Conservation (phyloP, 2,329 filamentous ascomycete species). For the Beauveria brongniartii region DNA sequence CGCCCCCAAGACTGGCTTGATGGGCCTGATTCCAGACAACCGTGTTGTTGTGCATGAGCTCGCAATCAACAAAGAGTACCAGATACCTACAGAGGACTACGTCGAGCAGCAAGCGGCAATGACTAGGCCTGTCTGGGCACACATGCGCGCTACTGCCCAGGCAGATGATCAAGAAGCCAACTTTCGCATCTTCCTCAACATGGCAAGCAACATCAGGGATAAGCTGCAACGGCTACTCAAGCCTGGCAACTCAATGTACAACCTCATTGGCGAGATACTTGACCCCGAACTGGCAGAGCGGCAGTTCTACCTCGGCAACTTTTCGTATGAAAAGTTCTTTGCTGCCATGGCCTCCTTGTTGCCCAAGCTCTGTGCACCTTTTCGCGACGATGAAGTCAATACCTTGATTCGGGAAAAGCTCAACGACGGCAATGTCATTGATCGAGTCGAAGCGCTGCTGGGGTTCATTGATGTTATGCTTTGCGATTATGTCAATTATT, state of each 20-base stretch:
- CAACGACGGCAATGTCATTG: slow-evolving; percentile 56
- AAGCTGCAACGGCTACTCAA: slow-evolving; percentile 67
- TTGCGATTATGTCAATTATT: slow-evolving; percentile 75
- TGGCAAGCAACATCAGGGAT: slow-evolving; percentile 61
- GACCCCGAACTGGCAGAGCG: slow-evolving; percentile 63
- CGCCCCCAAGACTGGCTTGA: slow-evolving; percentile 31
- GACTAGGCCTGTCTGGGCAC: slow-evolving; percentile 43
- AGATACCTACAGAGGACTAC: slow-evolving; percentile 55
- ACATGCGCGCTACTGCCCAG: slow-evolving; percentile 56
- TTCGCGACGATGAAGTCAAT: slow-evolving; percentile 70
- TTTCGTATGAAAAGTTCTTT: slow-evolving; percentile 78
- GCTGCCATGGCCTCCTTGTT: slow-evolving; percentile 65
- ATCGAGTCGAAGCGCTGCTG: slow-evolving; percentile 67
- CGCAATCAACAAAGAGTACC: slow-evolving; percentile 70
- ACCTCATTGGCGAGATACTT: slow-evolving; percentile 64
- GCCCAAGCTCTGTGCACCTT: slow-evolving; percentile 72
- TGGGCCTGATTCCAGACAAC: slow-evolving; percentile 60
- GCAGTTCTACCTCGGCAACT: slow-evolving; percentile 63
- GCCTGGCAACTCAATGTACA: slow-evolving; percentile 64
- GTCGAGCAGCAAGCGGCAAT: slow-evolving; percentile 46
- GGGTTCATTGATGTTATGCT: slow-evolving; percentile 70
- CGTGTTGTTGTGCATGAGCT: slow-evolving; percentile 70
- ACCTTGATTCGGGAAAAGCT: slow-evolving; percentile 56
- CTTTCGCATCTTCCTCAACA: slow-evolving; percentile 60
- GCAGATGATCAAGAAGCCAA: slow-evolving; percentile 57